These are phyloP conservation scores for Glebionis coronaria DNA, from an alignment of 129 eudicot species.

Conservation along the genomic window DNA sequence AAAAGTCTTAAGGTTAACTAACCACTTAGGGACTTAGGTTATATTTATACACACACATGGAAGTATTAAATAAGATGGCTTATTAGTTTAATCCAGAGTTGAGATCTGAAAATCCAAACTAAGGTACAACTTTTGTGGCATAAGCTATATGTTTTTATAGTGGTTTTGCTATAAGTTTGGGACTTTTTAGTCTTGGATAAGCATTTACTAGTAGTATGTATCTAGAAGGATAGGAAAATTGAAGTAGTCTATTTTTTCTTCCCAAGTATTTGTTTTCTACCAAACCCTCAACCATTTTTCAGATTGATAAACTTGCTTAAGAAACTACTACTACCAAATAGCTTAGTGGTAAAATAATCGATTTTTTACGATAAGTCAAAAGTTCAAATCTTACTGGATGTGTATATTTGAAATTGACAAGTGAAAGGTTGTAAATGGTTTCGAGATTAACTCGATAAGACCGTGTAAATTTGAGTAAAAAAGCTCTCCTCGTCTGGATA, in stretches of 20 bases:
- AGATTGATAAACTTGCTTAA: too few species aligned
- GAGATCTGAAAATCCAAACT: conserved; percentile 1
- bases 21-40: too few species aligned
- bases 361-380: too few species aligned
- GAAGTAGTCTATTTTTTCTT: conserved; percentile 2
- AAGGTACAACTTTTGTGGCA: conserved; percentile 18
- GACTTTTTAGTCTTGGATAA: background rate
- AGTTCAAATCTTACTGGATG: too few species aligned
- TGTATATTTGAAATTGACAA: too few species aligned
- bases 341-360: too few species aligned
- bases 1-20: conserved; percentile 33
- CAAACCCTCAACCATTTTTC: conserved; percentile 28
- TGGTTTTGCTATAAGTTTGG: background rate
- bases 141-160: conserved; percentile 11
- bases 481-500: too few species aligned
- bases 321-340: too few species aligned
- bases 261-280: conserved; percentile 12
- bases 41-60: background rate
- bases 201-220: background rate
- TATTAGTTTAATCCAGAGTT: background rate
- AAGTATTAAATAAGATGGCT: background rate
- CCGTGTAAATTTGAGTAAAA: too few species aligned
- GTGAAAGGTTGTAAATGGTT: too few species aligned
- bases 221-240: conserved; percentile 31
- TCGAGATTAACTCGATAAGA: too few species aligned